Base-by-base conservation (phyloP, 306 rosid species). In the Castanea sativa region DNA sequence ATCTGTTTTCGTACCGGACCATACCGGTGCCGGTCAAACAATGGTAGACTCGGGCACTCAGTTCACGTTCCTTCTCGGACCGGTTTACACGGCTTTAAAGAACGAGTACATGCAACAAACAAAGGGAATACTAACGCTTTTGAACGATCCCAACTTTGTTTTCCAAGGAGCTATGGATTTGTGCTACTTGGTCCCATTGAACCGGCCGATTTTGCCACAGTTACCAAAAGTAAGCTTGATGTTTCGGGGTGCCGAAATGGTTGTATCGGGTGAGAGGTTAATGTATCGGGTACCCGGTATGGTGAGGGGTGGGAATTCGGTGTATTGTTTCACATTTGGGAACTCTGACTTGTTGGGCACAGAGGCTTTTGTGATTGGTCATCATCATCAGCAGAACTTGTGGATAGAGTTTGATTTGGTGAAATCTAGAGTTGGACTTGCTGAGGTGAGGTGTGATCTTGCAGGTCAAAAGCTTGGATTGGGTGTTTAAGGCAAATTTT, bases 21-120 rank as follows among this genome's bases (percentile, higher is more conserved):
- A 94, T 35, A 90, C 96, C 35, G 97, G 97, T 21, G 97, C 98
- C 41, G 97, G 98, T 18, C 98, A 94, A 55, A 90, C 98, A 4
- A 94, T 92, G 89, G 96, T 94, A 4, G 98, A 94, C 73, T 94
- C 97, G 14, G 98, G 98, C 0, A 92, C 97, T 0, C 97, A 92
- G 80, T 94, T 94, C 79, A 92, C 94, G 3, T 88, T 94, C 55
- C 93, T 94, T 2, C 91, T 92, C 5, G 97, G 97, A 3, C 83
- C 97, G 70, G 98, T 88, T 53, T 94, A 92, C 90, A 75, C 92
- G 0, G 92, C 94, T 1, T 45, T 94, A 5, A 85, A 19, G 71
- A 83, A 85, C 75, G 97, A 94, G 81, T 94, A 88, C 60, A 6
- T 75, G 2, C 52, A 41, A 1, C 97, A 94, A 14, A 92, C 92